phyloP scores from a whole-genome alignment of 345 rosid species.

The Ailanthus altissimus region DNA sequence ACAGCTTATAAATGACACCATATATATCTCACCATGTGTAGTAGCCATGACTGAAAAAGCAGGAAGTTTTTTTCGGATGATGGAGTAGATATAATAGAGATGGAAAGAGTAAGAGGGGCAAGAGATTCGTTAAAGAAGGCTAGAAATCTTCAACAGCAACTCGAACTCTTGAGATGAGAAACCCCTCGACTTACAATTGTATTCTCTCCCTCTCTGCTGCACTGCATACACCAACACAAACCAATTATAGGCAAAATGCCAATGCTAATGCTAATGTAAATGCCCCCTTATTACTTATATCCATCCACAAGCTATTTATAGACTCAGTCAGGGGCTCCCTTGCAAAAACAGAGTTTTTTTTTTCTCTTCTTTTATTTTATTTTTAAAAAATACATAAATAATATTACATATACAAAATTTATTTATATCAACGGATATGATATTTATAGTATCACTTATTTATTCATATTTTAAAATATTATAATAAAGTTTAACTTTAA shows the following conservation, averaged over 20 bases:
- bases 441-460: no score
- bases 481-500: no score
- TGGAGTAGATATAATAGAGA: not conserved
- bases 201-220: not conserved
- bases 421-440: no score
- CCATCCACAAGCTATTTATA: constrained; percentile 1
- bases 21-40: constrained; percentile 9
- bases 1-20: not conserved
- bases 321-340: not conserved
- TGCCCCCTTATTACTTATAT: no score
- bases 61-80: not conserved
- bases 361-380: not conserved
- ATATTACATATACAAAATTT: no score
- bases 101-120: no score
- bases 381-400: not conserved
- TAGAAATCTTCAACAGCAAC: constrained; percentile 8
- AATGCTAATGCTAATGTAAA: not conserved
- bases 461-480: no score
- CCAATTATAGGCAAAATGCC: not conserved
- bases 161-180: constrained; percentile 10
- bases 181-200: constrained; percentile 3
- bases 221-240: constrained; percentile 3
- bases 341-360: not conserved
- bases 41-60: not conserved
- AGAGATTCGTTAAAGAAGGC: not conserved